Conservation (phyloP, 2,329 filamentous ascomycete species). For the Diaporthe citri region DNA sequence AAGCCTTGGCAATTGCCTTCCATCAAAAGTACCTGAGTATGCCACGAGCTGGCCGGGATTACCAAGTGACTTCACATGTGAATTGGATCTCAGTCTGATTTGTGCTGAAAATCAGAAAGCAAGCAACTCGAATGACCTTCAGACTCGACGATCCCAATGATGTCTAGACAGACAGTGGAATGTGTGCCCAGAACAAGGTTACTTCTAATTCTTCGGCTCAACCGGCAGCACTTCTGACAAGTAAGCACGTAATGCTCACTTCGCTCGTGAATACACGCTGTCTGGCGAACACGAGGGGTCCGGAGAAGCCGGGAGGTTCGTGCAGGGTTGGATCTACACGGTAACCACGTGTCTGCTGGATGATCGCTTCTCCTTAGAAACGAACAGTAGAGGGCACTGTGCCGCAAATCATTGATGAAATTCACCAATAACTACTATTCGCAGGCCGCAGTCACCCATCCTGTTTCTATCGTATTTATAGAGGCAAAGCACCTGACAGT, state of each 20-base stretch:
- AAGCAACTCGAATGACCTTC: fast-evolving
- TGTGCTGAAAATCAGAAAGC: background rate
- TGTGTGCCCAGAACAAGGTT: background rate
- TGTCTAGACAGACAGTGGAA: background rate
- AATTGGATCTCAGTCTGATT: background rate
- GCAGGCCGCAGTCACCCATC: background rate
- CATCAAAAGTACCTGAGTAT: background rate
- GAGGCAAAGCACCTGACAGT: background rate
- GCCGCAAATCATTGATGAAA: background rate
- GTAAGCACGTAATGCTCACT: background rate
- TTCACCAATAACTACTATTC: background rate
- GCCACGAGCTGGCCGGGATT: background rate
- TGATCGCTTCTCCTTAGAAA: too few species aligned
- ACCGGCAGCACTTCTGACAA: background rate
- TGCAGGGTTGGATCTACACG: background rate
- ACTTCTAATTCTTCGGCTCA: background rate
- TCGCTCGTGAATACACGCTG: background rate
- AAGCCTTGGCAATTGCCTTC: background rate
- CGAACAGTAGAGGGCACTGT: background rate
- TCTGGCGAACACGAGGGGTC: background rate
- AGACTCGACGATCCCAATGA: background rate
- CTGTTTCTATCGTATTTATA: background rate
- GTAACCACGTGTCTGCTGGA: too few species aligned
- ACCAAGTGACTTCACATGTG: background rate
- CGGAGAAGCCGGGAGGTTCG: background rate